Evolutionary conservation across 306 rosid species (phyloP), one percentile per base, ranked within the genome.

Genomic region (Vigna angularis): DNA sequence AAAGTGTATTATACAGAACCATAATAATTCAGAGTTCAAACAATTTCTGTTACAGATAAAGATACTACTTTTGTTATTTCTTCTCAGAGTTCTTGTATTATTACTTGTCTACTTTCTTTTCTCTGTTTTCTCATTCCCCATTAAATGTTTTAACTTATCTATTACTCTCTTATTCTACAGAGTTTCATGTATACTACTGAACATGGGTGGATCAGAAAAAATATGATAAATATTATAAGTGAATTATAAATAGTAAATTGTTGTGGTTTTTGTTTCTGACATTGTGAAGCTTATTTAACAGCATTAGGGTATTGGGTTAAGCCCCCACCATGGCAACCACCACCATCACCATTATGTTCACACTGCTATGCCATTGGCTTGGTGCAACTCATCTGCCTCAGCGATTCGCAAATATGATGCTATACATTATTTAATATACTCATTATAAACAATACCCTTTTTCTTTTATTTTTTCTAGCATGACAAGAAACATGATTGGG

Each of bases 401-500:
- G 1, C 87, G 65, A 85, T 36, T 88, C 85, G 86, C 85, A 74
- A 72, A 74, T 72, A 78, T 58, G 70, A 67, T 73, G 73, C 48
- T 42, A 51, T 14, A 9, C 36, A 40, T 15, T 9, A 7, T 58
- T 66, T 57, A 14, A 14, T 18, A 14, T 40, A 36, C 4, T 66
- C 57, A 66, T 66, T 1, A 55, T 24, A 77, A 66, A 26, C 62
- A 32, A 77, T 28, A 44, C 32, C 50, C 17, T 15, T 70, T 61
- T 79, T 68, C 9, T 26, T 26, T 26, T 26, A 59, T 66, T 65
- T 63, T 42, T 64, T 63, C 70, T 45, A 13, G 80, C 48, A 66
- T 82, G 85, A 85, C 75, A 80, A 71, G 79, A 79, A 83, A 69
- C 77, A 84, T 34, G 22, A 62, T 62, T 75, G 83, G 86, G 87